These are phyloP conservation scores for Borovskyia barvae DNA, from an alignment of 208 protist species.

Conservation along the genomic window DNA sequence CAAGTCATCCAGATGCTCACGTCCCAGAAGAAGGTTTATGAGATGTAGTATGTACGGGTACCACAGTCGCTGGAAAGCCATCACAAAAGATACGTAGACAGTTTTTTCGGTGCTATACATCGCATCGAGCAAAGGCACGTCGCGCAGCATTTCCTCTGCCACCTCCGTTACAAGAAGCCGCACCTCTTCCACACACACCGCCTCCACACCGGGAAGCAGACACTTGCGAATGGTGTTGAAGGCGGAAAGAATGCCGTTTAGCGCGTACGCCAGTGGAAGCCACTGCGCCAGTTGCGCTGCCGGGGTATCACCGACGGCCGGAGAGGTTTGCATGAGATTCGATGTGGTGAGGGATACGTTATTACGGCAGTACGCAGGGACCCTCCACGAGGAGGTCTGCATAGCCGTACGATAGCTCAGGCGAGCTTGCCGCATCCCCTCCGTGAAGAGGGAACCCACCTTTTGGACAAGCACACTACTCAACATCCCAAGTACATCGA, in stretches of 20 bases:
- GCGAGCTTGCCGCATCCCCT: slow-evolving; percentile 50
- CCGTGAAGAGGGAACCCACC: slow-evolving; percentile 55
- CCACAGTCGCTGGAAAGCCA: slow-evolving; percentile 61
- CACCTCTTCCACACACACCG: slow-evolving; percentile 44
- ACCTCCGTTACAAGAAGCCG: slow-evolving; percentile 44
- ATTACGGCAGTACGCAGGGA: slow-evolving; percentile 19
- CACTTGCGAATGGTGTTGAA: slow-evolving; percentile 81
- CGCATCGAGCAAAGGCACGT: slow-evolving; percentile 53
- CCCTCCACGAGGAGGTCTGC: slow-evolving; percentile 55
- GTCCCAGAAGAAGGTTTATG: slow-evolving; percentile 38
- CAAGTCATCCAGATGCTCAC: slow-evolving; percentile 53
- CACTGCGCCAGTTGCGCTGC: slow-evolving; percentile 52
- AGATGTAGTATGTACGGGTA: slow-evolving; percentile 60
- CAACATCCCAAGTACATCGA: slow-evolving; percentile 51
- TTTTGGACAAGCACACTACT: slow-evolving; percentile 38
- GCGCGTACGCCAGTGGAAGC: slow-evolving; percentile 77
- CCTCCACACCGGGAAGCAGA: slow-evolving; percentile 52
- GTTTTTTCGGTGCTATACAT: slow-evolving; percentile 49
- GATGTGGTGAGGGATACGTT: slow-evolving; percentile 9
- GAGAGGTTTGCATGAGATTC: slow-evolving; percentile 1
- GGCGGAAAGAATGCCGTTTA: slow-evolving; percentile 74
- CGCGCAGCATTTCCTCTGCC: slow-evolving; percentile 51
- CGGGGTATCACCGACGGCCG: slow-evolving; percentile 15
- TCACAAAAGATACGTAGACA: slow-evolving; percentile 49
- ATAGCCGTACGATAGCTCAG: slow-evolving; percentile 62